Percentiles rank a stretch among this genome's conserved stretches.
phyloP scores from a whole-genome alignment of 106 monocot genomes.

The Dioscorea dumetorum region DNA sequence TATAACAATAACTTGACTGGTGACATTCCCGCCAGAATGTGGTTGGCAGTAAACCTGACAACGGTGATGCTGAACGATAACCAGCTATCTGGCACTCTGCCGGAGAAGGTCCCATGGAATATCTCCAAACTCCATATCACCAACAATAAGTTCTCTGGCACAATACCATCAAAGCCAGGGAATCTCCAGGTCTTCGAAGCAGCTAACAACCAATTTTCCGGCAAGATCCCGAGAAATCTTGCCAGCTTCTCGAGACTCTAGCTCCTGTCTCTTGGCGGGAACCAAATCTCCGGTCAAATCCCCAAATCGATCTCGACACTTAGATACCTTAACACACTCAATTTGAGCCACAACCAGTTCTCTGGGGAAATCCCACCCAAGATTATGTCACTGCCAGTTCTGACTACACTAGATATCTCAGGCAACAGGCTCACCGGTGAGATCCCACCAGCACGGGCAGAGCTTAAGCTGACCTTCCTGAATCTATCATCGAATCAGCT shows the following conservation, averaged over 20 bases:
- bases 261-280: conserved; percentile 26
- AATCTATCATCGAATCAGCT: conserved; percentile 4
- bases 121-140: conserved; percentile 41
- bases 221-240: conserved; percentile 32
- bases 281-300: conserved; percentile 48
- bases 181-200: conserved; percentile 31
- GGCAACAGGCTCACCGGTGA: conserved; percentile 34
- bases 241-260: conserved; percentile 16
- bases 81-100: conserved; percentile 45
- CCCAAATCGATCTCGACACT: conserved; percentile 19
- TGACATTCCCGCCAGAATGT: conserved; percentile 36
- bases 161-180: conserved; percentile 28
- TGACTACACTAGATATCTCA: conserved; percentile 32
- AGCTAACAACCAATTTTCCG: conserved; percentile 45
- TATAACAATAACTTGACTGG: conserved; percentile 50
- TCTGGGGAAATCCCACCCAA: conserved; percentile 22
- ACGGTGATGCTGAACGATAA: conserved; percentile 30
- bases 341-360: conserved; percentile 36
- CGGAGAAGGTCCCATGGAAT: conserved; percentile 32
- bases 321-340: conserved; percentile 17
- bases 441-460: conserved; percentile 22
- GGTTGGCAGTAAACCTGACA: conserved; percentile 34
- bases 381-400: conserved; percentile 8
- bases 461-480: conserved; percentile 30
- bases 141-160: conserved; percentile 58